Conservation (phyloP, 2,329 filamentous ascomycete genomes). For the Cadophora luteo-olivacea region DNA sequence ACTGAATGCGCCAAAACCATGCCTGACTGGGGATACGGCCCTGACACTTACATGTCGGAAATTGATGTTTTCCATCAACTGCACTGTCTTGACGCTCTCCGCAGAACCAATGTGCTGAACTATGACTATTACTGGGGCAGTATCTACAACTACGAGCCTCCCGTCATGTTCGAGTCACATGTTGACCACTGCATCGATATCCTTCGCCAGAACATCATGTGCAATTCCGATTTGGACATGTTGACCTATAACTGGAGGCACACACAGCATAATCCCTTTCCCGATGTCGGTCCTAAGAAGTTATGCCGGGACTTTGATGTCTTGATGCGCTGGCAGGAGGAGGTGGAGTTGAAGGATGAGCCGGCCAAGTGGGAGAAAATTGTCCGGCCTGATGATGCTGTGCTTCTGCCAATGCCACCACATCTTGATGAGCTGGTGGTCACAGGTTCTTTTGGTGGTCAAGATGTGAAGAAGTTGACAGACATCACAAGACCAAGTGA, state of each 20-base stretch:
- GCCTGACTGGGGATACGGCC: constrained; percentile 13
- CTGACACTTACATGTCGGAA: constrained; percentile 18
- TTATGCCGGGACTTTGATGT: constrained; percentile 17
- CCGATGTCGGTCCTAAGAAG: constrained; percentile 11
- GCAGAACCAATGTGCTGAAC: constrained; percentile 4
- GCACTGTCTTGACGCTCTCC: constrained; percentile 14
- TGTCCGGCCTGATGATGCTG: background rate
- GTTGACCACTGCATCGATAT: constrained; percentile 21
- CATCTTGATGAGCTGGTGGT: background rate
- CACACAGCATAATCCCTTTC: constrained; percentile 18
- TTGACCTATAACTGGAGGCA: constrained; percentile 18
- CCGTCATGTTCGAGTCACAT: constrained; percentile 13
- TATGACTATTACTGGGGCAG: constrained; percentile 8
- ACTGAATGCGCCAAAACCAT: constrained; percentile 1
- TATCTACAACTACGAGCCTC: background rate
- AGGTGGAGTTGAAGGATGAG: constrained; percentile 4
- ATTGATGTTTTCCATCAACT: constrained; percentile 19
- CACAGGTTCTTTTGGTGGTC: background rate
- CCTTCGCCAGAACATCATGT: constrained; percentile 14
- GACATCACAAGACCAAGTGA: constrained; percentile 1
- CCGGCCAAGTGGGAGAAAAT: constrained; percentile 6
- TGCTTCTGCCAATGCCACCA: background rate
- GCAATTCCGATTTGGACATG: constrained; percentile 16
- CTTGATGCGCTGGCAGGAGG: constrained; percentile 36
- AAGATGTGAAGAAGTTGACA: background rate